Base-by-base conservation (phyloP, 495 filamentous ascomycete species). In the Daldinia loculata region DNA sequence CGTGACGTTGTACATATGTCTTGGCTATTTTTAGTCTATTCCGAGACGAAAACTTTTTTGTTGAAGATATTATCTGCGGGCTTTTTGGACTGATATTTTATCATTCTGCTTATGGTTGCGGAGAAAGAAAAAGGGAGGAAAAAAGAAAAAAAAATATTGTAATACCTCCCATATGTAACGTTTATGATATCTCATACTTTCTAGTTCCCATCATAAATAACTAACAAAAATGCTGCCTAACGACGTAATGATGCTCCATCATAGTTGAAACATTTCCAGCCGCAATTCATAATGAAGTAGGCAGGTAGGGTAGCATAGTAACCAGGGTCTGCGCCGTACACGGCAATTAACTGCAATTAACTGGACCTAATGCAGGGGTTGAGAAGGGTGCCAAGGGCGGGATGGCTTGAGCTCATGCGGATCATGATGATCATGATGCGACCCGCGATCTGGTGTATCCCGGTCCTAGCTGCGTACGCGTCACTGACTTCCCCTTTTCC, bases 351-450 rank as follows among this genome's bases (percentile, higher is more conserved):
- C 43, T 38, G 50, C 26, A 34, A 8, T 19, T 43, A 22, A 29
- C 12, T 43, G 63, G 63, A 24, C 19, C 63, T 59, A 52, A 59
- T 66, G 50, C 65, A 67, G 65, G 65, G 64, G 48, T 53, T 38
- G 2, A 14, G 3, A 6, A 26, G 24, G 50, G 43, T 61, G 56
- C 56, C 56, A 56, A 61, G 56, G 56, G 32, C 56, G 56, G 55
- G 43, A 60, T 60, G 30, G 43, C 32, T 39, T 43, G 55, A 51
- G 45, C 56, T 67, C 43, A 43, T 67, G 65, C 58, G 51, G 65
- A 67, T 67, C 57, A 66, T 59, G 63, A 66, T 48, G 57, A 53
- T 30, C 50, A 66, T 66, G 63, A 65, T 50, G 64, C 26, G 65
- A 36, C 30, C 50, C 38, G 29, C 36, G 52, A 65, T 65, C 48